These are phyloP conservation scores for Sesbania bispinosa DNA, from an alignment of 306 rosid genomes.

Conservation along the genomic window DNA sequence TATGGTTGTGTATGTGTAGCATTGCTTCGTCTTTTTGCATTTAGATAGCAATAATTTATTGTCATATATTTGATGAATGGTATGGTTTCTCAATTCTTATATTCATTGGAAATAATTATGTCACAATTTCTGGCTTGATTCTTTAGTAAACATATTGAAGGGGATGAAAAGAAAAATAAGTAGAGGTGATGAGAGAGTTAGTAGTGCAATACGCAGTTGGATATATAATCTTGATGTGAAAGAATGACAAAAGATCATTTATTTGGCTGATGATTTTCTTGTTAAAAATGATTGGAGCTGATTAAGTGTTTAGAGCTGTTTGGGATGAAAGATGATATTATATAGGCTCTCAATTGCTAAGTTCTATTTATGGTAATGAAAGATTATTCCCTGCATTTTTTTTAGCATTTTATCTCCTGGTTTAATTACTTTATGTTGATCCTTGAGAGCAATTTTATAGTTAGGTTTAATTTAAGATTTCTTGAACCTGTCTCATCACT, in stretches of 20 bases:
- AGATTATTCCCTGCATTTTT: no score
- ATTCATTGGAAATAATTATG: conserved; percentile 13
- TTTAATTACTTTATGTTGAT: background rate
- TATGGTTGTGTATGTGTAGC: background rate
- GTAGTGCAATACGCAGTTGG: background rate
- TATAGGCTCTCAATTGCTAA: background rate
- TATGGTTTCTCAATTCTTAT: conserved; percentile 12
- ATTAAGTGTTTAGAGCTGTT: background rate
- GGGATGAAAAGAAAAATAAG: background rate
- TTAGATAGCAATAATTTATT: background rate
- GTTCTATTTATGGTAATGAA: background rate
- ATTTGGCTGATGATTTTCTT: background rate
- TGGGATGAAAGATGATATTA: background rate
- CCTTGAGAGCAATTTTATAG: conserved; percentile 11
- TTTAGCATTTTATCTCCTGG: background rate
- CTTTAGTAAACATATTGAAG: background rate
- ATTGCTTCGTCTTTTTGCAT: background rate
- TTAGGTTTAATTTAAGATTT: background rate
- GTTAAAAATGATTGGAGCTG: background rate
- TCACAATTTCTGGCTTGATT: background rate
- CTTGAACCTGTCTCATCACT: background rate
- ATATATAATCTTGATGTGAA: background rate
- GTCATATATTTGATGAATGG: background rate
- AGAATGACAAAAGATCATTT: background rate
- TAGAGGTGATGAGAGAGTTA: background rate